Percentiles rank a stretch among this genome's conserved stretches.
These are phyloP conservation scores for Pseudogymnoascus sp. DNA, from an alignment of 2,329 filamentous ascomycete species.

Conservation along the genomic window DNA sequence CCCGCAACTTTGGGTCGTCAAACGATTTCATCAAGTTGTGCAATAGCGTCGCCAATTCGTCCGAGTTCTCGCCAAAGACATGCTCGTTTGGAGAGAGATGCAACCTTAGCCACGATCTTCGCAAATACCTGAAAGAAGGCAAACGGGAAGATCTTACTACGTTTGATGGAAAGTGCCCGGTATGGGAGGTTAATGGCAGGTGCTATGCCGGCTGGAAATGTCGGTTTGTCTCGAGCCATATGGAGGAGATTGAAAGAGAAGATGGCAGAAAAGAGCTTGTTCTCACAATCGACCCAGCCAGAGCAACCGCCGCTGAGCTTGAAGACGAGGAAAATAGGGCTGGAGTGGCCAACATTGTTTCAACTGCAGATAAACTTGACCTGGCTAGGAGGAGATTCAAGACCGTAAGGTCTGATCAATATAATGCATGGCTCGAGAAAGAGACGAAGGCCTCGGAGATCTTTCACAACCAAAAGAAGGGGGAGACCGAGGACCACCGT, in stretches of 20 bases:
- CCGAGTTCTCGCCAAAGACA: constrained; percentile 74
- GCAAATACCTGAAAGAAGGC: constrained; percentile 76
- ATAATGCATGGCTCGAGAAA: constrained; percentile 70
- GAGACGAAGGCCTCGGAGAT: constrained; percentile 48
- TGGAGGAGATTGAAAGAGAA: constrained; percentile 66
- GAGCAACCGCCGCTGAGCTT: constrained; percentile 15
- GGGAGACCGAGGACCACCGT: constrained; percentile 60
- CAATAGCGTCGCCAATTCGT: constrained; percentile 60
- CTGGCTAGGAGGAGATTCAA: constrained; percentile 66
- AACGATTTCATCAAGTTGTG: constrained; percentile 74
- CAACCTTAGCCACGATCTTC: constrained; percentile 74
- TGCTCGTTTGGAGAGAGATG: constrained; percentile 79
- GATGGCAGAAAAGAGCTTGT: constrained; percentile 81
- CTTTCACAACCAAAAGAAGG: constrained; percentile 40
- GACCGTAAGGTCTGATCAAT: constrained; percentile 68
- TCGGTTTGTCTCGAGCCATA: constrained; percentile 82
- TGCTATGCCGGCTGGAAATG: constrained; percentile 92
- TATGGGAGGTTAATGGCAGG: constrained; percentile 68
- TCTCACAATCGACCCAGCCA: constrained; percentile 45
- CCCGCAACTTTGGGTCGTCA: constrained; percentile 73
- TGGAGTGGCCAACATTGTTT: constrained; percentile 71
- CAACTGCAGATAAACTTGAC: constrained; percentile 63
- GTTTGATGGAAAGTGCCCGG: constrained; percentile 71
- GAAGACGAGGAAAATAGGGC: constrained; percentile 43
- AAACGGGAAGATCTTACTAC: constrained; percentile 74